phyloP scores from a whole-genome alignment of 352 stramenopile genomes.

The Pythium aristosporum region DNA sequence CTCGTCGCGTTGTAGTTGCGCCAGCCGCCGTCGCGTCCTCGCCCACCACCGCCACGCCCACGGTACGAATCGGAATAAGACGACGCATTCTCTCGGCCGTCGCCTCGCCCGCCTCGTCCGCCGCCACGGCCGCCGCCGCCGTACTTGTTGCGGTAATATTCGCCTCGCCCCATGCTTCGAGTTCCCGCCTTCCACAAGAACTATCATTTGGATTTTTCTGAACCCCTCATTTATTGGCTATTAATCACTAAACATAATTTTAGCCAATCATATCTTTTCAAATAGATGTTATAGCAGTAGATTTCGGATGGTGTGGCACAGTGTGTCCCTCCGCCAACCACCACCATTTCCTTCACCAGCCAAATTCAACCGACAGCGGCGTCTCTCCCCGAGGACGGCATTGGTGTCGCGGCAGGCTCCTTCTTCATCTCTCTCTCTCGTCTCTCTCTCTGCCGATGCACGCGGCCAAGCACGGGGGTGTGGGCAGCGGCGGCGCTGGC shows the following conservation, averaged over 20 bases:
- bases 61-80: not conserved
- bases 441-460: conserved; percentile 6
- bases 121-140: conserved; percentile 48
- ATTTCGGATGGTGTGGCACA: not conserved
- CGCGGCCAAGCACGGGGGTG: conserved; percentile 23
- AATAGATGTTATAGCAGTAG: conserved; percentile 1
- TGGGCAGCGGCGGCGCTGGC: conserved; percentile 9
- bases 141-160: conserved; percentile 91
- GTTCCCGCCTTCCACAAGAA: conserved; percentile 1
- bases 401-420: not conserved
- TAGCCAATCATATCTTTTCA: conserved; percentile 1
- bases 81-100: not conserved
- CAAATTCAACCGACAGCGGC: conserved; percentile 1
- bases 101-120: conserved; percentile 1
- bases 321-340: conserved; percentile 1
- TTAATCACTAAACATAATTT: not conserved
- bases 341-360: conserved; percentile 14
- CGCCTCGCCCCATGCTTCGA: conserved; percentile 65
- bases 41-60: conserved; percentile 25
- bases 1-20: conserved; percentile 14
- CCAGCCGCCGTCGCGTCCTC: conserved; percentile 9
- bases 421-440: not conserved
- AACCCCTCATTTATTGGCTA: conserved; percentile 3
- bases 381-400: no score
- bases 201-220: not conserved